Evolutionary conservation across 306 rosid species (phyloP).

Genomic region (Arachis hypogaea): DNA sequence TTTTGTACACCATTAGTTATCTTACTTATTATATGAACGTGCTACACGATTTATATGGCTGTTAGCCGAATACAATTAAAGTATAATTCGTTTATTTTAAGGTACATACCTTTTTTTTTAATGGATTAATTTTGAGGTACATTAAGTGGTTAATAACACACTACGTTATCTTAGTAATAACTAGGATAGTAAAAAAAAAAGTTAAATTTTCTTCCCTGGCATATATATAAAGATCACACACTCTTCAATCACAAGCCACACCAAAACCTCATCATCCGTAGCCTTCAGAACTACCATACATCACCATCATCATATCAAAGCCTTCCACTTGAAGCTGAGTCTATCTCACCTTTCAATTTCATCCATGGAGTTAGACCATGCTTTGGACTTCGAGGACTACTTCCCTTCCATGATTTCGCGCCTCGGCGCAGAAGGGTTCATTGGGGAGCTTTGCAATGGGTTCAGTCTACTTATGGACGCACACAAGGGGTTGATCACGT

Average conservation of each 20-base stretch:
- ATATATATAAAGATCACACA: constrained; percentile 6
- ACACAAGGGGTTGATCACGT: constrained; percentile 57
- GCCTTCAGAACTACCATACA: not conserved
- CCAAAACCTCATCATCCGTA: not conserved
- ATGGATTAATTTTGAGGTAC: too few relatives aligned
- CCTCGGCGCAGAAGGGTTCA: constrained; percentile 52
- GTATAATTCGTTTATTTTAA: too few relatives aligned
- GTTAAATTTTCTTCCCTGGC: not conserved
- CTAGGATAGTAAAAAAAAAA: too few relatives aligned
- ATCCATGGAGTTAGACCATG: constrained; percentile 17
- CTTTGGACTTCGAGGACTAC: constrained; percentile 56
- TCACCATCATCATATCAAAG: not conserved
- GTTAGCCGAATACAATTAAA: too few relatives aligned
- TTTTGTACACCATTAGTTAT: too few relatives aligned
- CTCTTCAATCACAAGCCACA: constrained; percentile 33
- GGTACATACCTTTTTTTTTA: too few relatives aligned
- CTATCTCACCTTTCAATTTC: not conserved
- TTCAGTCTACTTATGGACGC: constrained; percentile 57
- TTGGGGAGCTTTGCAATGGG: constrained; percentile 55
- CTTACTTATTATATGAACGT: too few relatives aligned
- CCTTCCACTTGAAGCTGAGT: constrained; percentile 1
- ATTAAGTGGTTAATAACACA: too few relatives aligned
- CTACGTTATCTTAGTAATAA: too few relatives aligned
- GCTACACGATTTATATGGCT: too few relatives aligned
- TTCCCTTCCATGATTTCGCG: constrained; percentile 58